These are phyloP conservation scores for Euphorbia celastroides DNA, from an alignment of 441 rosid genomes.

Conservation along the genomic window DNA sequence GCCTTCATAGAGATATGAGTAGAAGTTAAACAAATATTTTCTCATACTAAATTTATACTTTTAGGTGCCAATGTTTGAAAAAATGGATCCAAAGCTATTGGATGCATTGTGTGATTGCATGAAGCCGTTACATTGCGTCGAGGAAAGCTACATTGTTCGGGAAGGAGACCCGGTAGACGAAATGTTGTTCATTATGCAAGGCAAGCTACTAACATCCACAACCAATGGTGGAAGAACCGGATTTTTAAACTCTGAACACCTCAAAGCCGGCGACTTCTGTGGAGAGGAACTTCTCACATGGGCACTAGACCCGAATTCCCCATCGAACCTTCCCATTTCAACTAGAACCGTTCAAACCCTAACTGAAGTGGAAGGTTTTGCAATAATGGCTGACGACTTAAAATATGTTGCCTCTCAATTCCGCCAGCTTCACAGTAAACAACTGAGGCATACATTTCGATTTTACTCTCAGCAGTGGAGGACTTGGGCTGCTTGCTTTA, in stretches of 20 bases:
- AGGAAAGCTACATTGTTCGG: conserved; percentile 50
- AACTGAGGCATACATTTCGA: conserved; percentile 9
- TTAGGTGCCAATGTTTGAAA: conserved; percentile 69
- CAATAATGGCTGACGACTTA: conserved; percentile 57
- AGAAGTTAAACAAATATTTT: too few relatives aligned
- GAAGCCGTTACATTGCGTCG: conserved; percentile 42
- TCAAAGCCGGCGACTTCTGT: conserved; percentile 67
- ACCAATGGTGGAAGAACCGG: conserved; percentile 74
- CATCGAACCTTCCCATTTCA: conserved; percentile 51
- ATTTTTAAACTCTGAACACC: conserved; percentile 55
- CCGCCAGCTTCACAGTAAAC: conserved; percentile 42
- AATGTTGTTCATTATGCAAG: conserved; percentile 72
- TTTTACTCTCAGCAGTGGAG: conserved; percentile 16
- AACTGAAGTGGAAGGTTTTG: conserved; percentile 64
- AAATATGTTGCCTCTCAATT: conserved; percentile 68
- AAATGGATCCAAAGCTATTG: conserved; percentile 58
- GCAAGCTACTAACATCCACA: conserved; percentile 58
- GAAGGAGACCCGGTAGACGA: conserved; percentile 31
- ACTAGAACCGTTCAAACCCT: conserved; percentile 55
- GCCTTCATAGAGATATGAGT: too few relatives aligned
- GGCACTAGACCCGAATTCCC: conserved; percentile 55
- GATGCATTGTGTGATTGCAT: conserved; percentile 68
- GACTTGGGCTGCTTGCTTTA: conserved; percentile 1
- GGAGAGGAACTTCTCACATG: conserved; percentile 76
- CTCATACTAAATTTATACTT: not conserved